Evolutionary conservation across 768 basidiomycete species (phyloP), one percentile per base, ranked within the genome.

Genomic region (Cystofilobasidium macerans): DNA sequence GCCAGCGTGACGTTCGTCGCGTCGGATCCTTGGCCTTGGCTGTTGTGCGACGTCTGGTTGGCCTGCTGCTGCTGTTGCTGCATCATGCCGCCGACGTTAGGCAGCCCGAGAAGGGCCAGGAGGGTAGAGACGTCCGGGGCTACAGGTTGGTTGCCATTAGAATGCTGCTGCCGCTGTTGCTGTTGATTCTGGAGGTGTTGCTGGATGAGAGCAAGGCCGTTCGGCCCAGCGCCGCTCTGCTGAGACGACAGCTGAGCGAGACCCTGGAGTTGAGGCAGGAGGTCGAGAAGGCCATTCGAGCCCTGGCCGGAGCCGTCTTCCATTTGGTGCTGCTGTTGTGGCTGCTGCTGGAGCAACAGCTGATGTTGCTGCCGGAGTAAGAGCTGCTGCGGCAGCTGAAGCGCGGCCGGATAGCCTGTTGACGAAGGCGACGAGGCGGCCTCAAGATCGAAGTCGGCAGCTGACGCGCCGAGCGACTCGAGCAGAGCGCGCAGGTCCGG

Each of bases 1-100:
- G 51, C 58, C 1, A 67, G 35, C 16, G 65, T 51, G 16, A 54
- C 48, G 24, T 38, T 54, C 8, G 64, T 43, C 22, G 28, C n/a
- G 11, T 56, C 51, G 6, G 28, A 40, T 22, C 43, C 58, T 16
- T 26, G n/a, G 33, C n/a, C 30, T 16, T 18, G 33, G 20, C 54
- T 14, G 54, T 28, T 56, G 28, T 28, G 24, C 24, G 6, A 26
- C 18, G 14, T 14, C 6, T 24, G 33, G 3, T 57, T 48, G 6
- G 20, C n/a, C 5, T 53, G 62, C 35, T 56, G 36, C 16, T 32
- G 47, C 35, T 54, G 36, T 18, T 18, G 42, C 22, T 42, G 62
- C 26, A 36, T 45, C 38, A 16, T 18, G 8, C 16, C 18, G 20
- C 18, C 38, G 58, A 59, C 26, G 24, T 16, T n/a, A 16, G 40